Conservation (phyloP, 345 rosid genomes). For the Hevea brasiliensis region DNA sequence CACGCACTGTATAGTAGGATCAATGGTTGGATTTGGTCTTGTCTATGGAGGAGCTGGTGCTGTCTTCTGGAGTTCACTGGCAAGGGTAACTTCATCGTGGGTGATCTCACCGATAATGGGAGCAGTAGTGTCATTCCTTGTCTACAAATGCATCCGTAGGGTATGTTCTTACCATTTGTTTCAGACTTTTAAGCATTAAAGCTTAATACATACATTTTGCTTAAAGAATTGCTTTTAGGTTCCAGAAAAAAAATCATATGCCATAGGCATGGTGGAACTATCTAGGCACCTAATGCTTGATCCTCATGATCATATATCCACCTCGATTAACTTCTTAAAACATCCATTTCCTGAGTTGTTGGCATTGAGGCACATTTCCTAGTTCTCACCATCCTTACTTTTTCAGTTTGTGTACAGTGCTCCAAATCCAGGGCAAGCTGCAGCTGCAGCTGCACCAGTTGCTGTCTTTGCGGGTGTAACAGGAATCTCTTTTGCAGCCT, state of each 20-base stretch:
- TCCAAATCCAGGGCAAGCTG: conserved; percentile 93
- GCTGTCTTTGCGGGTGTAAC: conserved; percentile 82
- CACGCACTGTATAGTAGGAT: conserved; percentile 93
- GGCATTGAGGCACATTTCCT: background rate
- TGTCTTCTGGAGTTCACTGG: conserved; percentile 93
- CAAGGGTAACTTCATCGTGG: conserved; percentile 92
- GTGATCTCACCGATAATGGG: conserved; percentile 88
- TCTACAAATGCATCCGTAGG: conserved; percentile 95
- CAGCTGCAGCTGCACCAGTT: conserved; percentile 77
- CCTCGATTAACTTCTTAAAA: too few relatives aligned
- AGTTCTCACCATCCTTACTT: conserved; percentile 17
- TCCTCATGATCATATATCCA: too few relatives aligned
- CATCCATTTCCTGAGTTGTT: background rate
- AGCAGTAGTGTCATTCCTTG: conserved; percentile 77
- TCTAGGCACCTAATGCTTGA: too few relatives aligned
- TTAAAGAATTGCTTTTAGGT: too few relatives aligned
- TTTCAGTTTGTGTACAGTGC: conserved; percentile 94
- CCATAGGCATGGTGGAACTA: too few relatives aligned
- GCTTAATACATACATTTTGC: too few relatives aligned
- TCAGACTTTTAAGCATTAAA: background rate
- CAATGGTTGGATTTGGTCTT: conserved; percentile 97
- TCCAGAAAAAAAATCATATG: too few relatives aligned
- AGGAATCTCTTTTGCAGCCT: conserved; percentile 78
- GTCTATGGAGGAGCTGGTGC: conserved; percentile 93
- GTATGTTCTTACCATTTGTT: conserved; percentile 46